Evolutionary conservation across 805 yeast genomes (phyloP).

Genomic region (Yarrowia sp.): DNA sequence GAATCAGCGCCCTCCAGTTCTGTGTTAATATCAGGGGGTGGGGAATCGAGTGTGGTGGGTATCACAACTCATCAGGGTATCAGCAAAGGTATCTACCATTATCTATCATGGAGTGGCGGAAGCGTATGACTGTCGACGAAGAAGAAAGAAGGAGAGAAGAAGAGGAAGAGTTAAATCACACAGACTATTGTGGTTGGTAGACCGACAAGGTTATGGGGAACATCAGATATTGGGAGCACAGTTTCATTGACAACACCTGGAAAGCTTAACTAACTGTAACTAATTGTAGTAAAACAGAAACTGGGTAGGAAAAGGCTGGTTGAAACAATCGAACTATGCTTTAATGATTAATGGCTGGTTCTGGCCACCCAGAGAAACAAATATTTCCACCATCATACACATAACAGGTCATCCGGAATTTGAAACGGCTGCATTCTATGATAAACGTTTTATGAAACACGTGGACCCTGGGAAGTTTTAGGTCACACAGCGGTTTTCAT

Average conservation of each 20-base stretch:
- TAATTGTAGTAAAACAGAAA: too few relatives aligned
- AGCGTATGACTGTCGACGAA: conserved; percentile 10
- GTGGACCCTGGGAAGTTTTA: neutral
- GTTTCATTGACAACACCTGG: neutral
- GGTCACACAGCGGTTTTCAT: neutral
- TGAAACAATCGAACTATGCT: neutral
- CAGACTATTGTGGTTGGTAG: neutral
- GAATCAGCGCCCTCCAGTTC: conserved; percentile 16
- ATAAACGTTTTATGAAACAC: neutral
- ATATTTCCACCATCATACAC: too few relatives aligned
- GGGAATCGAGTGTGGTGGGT: neutral
- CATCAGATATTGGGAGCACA: neutral
- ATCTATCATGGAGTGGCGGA: conserved; percentile 10
- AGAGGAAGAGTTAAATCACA: neutral
- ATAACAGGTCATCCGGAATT: too few relatives aligned
- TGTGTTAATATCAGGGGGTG: neutral
- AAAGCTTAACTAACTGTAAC: neutral
- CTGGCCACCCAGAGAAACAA: too few relatives aligned
- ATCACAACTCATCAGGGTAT: neutral
- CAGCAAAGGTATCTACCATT: conserved; percentile 18
- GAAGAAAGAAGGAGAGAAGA: neutral
- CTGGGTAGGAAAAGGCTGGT: too few relatives aligned
- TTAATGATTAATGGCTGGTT: too few relatives aligned
- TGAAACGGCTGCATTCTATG: too few relatives aligned
- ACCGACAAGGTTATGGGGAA: neutral